Conservation (phyloP, 352 stramenopile species). For the Thalassiosira hispida region DNA sequence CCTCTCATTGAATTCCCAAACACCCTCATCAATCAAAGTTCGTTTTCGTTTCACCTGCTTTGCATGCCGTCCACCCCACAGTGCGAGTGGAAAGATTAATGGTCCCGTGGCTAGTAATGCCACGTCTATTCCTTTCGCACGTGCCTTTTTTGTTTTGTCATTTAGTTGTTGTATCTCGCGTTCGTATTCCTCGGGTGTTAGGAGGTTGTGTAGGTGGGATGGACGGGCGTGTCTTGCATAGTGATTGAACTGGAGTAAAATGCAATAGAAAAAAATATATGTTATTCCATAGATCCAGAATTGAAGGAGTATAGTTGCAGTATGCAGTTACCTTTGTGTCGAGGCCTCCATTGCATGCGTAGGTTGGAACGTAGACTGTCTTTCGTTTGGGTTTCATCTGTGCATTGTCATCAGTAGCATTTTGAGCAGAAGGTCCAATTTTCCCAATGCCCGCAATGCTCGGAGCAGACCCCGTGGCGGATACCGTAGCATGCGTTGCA, state of each 20-base stretch:
- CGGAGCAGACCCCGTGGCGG: slow-evolving; percentile 23
- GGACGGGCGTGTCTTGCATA: slow-evolving; percentile 33
- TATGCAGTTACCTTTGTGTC: slow-evolving; percentile 37
- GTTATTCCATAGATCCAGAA: no score
- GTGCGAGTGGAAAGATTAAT: slow-evolving; percentile 63
- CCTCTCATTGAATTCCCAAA: slow-evolving; percentile 74
- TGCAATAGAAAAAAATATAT: background rate
- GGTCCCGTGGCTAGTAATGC: slow-evolving; percentile 60
- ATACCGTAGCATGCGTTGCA: slow-evolving; percentile 23
- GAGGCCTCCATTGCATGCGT: slow-evolving; percentile 55
- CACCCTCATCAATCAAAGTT: slow-evolving; percentile 55
- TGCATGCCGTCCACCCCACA: slow-evolving; percentile 70
- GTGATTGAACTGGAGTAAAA: slow-evolving; percentile 39
- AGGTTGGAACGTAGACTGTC: slow-evolving; percentile 45
- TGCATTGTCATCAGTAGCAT: background rate
- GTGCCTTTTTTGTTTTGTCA: slow-evolving; percentile 57
- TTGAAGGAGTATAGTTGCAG: no score
- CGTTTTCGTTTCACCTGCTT: slow-evolving; percentile 61
- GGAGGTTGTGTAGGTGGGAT: slow-evolving; percentile 53
- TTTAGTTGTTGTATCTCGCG: slow-evolving; percentile 64
- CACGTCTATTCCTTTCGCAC: slow-evolving; percentile 59
- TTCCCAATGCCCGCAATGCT: slow-evolving; percentile 48
- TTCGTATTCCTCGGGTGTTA: slow-evolving; percentile 68
- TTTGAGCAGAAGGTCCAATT: slow-evolving; percentile 31
- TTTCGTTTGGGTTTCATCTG: slow-evolving; percentile 36